A percentile compares a stretch with the other conserved stretches of the same genome.
These are phyloP conservation scores for Starmera amethionina DNA, from an alignment of 805 yeast species.

Conservation along the genomic window DNA sequence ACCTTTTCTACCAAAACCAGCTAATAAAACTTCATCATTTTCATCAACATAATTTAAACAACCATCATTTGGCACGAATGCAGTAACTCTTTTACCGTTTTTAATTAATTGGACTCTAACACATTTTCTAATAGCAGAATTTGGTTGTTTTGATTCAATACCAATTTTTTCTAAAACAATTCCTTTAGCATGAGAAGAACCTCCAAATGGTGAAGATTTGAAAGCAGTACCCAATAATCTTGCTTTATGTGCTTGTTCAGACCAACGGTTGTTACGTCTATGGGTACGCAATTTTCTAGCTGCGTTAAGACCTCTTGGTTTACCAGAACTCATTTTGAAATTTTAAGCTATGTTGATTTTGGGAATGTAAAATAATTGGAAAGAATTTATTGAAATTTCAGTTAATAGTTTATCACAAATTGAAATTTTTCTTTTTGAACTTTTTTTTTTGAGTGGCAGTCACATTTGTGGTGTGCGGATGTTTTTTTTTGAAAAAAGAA, in stretches of 20 bases:
- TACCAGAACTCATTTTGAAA: conserved; percentile 93
- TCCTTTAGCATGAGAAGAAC: conserved; percentile 99
- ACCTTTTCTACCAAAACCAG: conserved; percentile 99
- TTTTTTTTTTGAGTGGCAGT: too few relatives aligned
- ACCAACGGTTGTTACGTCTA: conserved; percentile 99
- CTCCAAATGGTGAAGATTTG: conserved; percentile 99
- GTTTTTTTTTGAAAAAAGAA: too few relatives aligned
- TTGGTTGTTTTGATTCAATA: conserved; percentile 99
- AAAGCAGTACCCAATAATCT: conserved; percentile 99
- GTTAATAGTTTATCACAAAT: too few relatives aligned
- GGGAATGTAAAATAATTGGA: conserved; percentile 4
- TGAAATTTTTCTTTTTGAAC: too few relatives aligned
- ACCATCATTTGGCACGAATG: conserved; percentile 99
- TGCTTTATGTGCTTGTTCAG: conserved; percentile 95
- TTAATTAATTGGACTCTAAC: conserved; percentile 99
- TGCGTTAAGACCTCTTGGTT: conserved; percentile 99
- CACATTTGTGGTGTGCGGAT: neutral
- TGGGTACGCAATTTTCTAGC: conserved; percentile 99
- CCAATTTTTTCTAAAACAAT: conserved; percentile 99
- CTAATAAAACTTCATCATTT: conserved; percentile 98
- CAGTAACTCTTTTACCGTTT: conserved; percentile 99
- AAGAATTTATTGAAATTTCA: neutral
- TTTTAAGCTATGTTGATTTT: conserved; percentile 7
- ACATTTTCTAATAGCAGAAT: conserved; percentile 99
- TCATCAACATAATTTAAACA: conserved; percentile 99